Conservation (phyloP, 169 alveolate genomes). For the Theileria orientalis region DNA sequence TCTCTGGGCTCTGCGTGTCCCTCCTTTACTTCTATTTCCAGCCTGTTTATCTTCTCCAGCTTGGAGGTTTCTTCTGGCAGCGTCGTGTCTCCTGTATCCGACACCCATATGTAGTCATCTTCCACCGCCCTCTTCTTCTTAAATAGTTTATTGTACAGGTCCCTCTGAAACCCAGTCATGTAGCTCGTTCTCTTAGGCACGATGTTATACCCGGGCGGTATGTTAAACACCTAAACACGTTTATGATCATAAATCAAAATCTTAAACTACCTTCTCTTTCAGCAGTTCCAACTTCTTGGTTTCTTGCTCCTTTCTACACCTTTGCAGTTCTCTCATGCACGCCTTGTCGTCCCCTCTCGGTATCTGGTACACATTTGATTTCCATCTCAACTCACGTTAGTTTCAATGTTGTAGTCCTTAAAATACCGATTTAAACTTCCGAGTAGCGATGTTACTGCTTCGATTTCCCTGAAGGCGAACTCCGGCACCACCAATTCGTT, state of each 20-base stretch:
- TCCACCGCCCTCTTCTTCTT: constrained; percentile 26
- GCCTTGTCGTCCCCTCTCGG: constrained; percentile 36
- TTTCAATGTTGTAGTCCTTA: not conserved
- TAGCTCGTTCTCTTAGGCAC: constrained; percentile 27
- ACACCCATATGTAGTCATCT: constrained; percentile 43
- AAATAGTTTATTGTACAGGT: constrained; percentile 36
- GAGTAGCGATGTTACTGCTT: constrained; percentile 30
- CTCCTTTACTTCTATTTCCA: constrained; percentile 2
- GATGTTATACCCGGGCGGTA: constrained; percentile 27
- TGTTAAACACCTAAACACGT: constrained; percentile 31
- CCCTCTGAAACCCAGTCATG: constrained; percentile 59
- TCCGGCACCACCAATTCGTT: constrained; percentile 48
- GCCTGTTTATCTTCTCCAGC: constrained; percentile 10
- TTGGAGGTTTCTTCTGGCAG: constrained; percentile 13
- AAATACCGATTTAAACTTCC: constrained; percentile 14
- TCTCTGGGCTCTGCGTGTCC: not conserved
- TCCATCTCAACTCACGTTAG: constrained; percentile 23
- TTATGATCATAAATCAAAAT: not conserved
- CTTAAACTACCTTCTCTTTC: constrained; percentile 44
- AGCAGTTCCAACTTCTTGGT: constrained; percentile 19
- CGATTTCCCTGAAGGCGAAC: constrained; percentile 49
- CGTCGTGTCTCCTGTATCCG: constrained; percentile 50
- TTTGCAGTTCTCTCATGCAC: constrained; percentile 23
- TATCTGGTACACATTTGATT: constrained; percentile 1
- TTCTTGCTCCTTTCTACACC: constrained; percentile 30